Percentiles rank a stretch among this genome's conserved stretches.
These are phyloP conservation scores for Eutrema salsugineum DNA, from an alignment of 441 rosid species.

Conservation along the genomic window DNA sequence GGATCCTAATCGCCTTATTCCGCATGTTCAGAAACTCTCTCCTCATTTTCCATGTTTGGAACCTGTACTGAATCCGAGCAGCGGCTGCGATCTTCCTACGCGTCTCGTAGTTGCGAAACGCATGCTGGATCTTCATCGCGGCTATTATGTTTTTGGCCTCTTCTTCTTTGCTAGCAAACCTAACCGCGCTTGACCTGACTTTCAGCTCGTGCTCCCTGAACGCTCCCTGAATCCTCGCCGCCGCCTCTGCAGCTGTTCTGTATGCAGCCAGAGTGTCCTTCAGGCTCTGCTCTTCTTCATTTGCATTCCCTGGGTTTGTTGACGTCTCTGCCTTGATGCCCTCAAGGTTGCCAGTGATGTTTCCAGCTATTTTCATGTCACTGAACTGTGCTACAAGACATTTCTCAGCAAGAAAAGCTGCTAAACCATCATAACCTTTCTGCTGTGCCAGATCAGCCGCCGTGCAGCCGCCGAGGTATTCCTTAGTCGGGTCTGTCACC, in stretches of 20 bases:
- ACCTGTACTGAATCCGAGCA: constrained; percentile 79
- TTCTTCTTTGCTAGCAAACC: constrained; percentile 53
- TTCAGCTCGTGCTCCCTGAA: constrained; percentile 82
- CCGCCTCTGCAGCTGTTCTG: constrained; percentile 90
- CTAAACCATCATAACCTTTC: constrained; percentile 79
- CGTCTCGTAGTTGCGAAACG: constrained; percentile 64
- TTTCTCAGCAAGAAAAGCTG: constrained; percentile 90
- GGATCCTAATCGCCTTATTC: constrained; percentile 69
- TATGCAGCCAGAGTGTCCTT: constrained; percentile 87
- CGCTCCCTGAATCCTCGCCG: constrained; percentile 88
- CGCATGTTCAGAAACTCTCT: constrained; percentile 76
- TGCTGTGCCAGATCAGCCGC: constrained; percentile 90
- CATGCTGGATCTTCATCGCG: constrained; percentile 94
- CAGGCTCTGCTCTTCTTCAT: constrained; percentile 67
- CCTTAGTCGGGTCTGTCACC: constrained; percentile 89
- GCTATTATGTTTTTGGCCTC: constrained; percentile 80
- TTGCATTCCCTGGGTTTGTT: constrained; percentile 34
- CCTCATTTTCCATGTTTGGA: constrained; percentile 84
- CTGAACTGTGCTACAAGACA: constrained; percentile 72
- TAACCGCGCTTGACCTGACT: constrained; percentile 49
- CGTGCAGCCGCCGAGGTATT: constrained; percentile 69
- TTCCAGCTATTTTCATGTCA: constrained; percentile 92
- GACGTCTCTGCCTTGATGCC: constrained; percentile 34
- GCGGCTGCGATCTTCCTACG: constrained; percentile 84
- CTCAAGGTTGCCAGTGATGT: constrained; percentile 69